These are phyloP conservation scores for Neonectria ditissima DNA, from an alignment of 2,329 filamentous ascomycete species.

Conservation along the genomic window DNA sequence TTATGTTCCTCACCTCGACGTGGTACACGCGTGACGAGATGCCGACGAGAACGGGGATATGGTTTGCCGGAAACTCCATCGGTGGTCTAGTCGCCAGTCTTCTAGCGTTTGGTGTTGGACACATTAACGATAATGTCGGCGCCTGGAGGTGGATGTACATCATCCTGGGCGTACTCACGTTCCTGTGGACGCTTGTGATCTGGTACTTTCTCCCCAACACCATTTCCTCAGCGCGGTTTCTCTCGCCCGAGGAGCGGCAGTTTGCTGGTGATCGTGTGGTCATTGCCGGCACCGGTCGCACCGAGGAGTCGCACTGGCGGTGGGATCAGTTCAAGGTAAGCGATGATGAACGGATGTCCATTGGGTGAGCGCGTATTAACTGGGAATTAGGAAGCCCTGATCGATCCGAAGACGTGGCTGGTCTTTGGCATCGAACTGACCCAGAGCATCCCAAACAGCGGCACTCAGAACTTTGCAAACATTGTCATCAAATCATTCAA, in stretches of 20 bases:
- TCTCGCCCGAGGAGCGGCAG: conserved; percentile 63
- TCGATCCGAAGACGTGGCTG: conserved; percentile 71
- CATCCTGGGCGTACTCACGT: conserved; percentile 63
- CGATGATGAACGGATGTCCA: not conserved
- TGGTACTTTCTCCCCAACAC: conserved; percentile 62
- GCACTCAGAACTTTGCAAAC: conserved; percentile 70
- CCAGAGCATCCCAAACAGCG: conserved; percentile 70
- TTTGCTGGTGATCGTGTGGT: conserved; percentile 61
- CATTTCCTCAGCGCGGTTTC: conserved; percentile 67
- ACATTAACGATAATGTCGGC: conserved; percentile 59
- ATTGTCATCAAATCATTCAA: conserved; percentile 67
- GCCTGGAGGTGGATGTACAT: conserved; percentile 71
- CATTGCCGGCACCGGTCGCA: conserved; percentile 64
- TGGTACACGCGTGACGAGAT: conserved; percentile 70
- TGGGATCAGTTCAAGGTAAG: conserved; percentile 58
- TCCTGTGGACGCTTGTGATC: conserved; percentile 62
- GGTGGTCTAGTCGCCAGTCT: conserved; percentile 62
- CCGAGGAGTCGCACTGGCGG: conserved; percentile 60
- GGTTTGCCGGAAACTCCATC: conserved; percentile 66
- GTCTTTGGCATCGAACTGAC: conserved; percentile 65
- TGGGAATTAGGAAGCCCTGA: conserved; percentile 58
- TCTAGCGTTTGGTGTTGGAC: conserved; percentile 67
- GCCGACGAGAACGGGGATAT: conserved; percentile 64
- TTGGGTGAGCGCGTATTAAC: not conserved
- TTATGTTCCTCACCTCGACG: conserved; percentile 67